Evolutionary conservation across 495 filamentous ascomycete species (phyloP), one percentile per base, ranked within the genome.

Genomic region (Staphylotrichum tortipilum): DNA sequence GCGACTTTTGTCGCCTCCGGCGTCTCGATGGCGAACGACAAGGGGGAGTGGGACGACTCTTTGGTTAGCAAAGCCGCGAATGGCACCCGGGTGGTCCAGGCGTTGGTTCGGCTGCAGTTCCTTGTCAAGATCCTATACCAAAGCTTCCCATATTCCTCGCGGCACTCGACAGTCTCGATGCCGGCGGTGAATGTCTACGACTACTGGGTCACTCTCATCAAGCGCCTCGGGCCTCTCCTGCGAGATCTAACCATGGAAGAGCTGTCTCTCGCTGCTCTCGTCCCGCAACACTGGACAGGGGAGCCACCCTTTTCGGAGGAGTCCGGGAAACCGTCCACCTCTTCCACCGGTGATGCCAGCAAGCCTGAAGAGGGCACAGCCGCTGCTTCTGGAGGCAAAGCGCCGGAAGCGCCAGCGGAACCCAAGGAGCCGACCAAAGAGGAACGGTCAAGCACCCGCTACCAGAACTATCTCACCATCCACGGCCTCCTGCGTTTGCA

Each of bases 161-260:
- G 69, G 40, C 55, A 59, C 5, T 53, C 56, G 21, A 62, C 63
- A 9, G 52, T 66, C 22, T 55, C 72, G 72, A 33, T 95, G 80
- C 73, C 74, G 47, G 78, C 80, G 41, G 78, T 92, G 51, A 90
- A 89, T 55, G 73, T 94, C 35, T 82, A 82, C 19, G 89, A 96
- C 64, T 80, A 83, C 51, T 94, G 92, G 62, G 68, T 73, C 31
- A 63, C 70, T 19, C 68, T 95, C 17, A 74, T 91, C 36, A 74
- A 78, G 38, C 78, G 78, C 28, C 75, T 97, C 14, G 89, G 88
- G 8, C 77, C 78, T 23, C 71, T 98, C 24, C 78, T 94, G 50
- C 80, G 84, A 24, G 79, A 80, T 41, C 85, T 88, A 50, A 74
- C 92, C 19, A 84, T 84, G 73, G 94, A 98, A 63, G 86, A 91